phyloP scores from a whole-genome alignment of 1,139 yeast species.

The Citeromyces hawaiiensis region DNA sequence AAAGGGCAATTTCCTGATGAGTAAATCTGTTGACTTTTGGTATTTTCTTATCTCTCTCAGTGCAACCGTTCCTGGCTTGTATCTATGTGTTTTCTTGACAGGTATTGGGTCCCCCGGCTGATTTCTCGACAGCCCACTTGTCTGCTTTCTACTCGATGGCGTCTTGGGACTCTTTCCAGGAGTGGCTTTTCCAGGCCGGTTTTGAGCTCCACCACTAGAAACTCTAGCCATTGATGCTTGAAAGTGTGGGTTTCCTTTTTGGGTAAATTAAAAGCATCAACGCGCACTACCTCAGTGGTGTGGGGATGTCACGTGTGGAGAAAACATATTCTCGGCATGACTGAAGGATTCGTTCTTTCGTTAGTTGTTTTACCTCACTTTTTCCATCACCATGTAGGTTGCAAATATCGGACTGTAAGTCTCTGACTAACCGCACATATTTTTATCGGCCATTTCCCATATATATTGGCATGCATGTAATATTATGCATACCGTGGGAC shows the following conservation, averaged over 20 bases:
- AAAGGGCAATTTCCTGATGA: constrained; percentile 81
- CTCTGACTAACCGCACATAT: too few relatives aligned
- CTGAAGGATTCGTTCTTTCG: too few relatives aligned
- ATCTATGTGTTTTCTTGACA: constrained; percentile 29
- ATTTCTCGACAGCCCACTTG: constrained; percentile 25
- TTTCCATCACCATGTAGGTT: too few relatives aligned
- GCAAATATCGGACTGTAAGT: too few relatives aligned
- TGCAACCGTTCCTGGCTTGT: constrained; percentile 65
- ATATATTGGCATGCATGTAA: too few relatives aligned
- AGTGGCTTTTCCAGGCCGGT: background rate
- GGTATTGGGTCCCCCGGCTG: constrained; percentile 36
- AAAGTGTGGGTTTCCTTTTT: background rate
- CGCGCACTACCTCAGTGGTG: background rate
- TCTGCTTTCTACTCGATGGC: background rate
- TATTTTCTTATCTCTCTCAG: constrained; percentile 66
- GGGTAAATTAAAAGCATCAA: constrained; percentile 1
- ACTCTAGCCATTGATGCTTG: constrained; percentile 3
- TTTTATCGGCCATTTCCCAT: too few relatives aligned
- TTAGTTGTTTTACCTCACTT: too few relatives aligned
- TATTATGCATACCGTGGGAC: too few relatives aligned
- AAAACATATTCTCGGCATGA: too few relatives aligned
- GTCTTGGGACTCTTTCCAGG: background rate
- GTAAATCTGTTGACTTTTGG: constrained; percentile 66
- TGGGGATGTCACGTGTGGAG: too few relatives aligned
- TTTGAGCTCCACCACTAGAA: background rate